Base-by-base conservation (phyloP, 768 basidiomycete genomes). In the Boletus speciosus region DNA sequence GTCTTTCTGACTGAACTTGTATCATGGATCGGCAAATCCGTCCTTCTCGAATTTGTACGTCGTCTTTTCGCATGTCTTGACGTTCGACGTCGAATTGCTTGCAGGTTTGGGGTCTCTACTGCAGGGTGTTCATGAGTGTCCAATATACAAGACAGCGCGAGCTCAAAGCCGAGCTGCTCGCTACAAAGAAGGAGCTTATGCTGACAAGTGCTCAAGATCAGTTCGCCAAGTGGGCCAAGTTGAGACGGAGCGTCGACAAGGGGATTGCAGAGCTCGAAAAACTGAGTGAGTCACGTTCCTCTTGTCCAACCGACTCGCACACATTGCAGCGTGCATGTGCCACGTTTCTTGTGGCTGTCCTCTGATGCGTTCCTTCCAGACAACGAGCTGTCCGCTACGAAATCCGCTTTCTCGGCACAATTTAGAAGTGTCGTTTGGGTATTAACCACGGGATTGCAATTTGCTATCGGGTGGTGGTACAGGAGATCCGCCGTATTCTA, bases 151-250 rank as follows among this genome's bases (percentile, higher is more conserved):
- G 80, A 55, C 90, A 95, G 65, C 77, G 80, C 23, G 71, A 77
- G 56, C 84, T 98, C 61, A 93, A 96, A 72, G 74, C 80, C 8
- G 86, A 94, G 51, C 82, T 98, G 31, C 77, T 98, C 41, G 69
- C 74, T 29, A 86, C 84, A 36, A 95, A 95, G 73, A 79, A 88
- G 25, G 93, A 98, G 67, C 83, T 98, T 4, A 70, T 88, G 58
- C 84, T 85, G 67, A 98, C 94, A 34, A 93, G 90, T 63, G 90
- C 93, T 16, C 97, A 98, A 68, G 95, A 98, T 66, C 91, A 98
- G 66, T 99, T 99, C 68, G 92, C 94, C 19, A 98, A 93, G 74
- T 98, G 97, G 96, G 96, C 96, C 44, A 94, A 93, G 74, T 74
- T 98, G 66, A 76, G 90, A 62, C 74, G 97, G 60, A 91, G 81